Evolutionary conservation across 169 alveolate genomes (phyloP), one percentile per base, ranked within the genome.

Genomic region (Plasmodium gonderi): DNA sequence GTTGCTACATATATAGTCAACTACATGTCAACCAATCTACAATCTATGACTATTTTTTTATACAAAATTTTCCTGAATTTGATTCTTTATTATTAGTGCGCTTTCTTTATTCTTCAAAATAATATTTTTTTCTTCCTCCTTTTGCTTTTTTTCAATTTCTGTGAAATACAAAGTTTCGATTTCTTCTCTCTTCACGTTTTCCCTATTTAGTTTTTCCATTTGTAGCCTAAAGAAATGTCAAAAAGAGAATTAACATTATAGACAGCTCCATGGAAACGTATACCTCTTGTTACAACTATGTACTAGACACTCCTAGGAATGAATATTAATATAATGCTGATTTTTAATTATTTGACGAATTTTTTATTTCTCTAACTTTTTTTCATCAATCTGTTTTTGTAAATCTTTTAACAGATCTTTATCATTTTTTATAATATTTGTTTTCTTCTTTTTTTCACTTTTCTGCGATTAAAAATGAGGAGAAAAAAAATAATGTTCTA

Each of bases 51-150:
- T 76, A 40, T 69, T 44, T 82, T 72, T 49, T 23, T 64, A n/a
- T 83, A 83, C 92, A 60, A 49, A 45, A 83, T 83, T 83, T 69
- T 83, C 92, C 67, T 83, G 83, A 20, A 83, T 83, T 49, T 83
- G 92, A 83, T 83, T 83, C 64, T 72, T 83, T 69, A 83, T 69
- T 44, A 83, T 83, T 20, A 83, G 49, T n/a, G 92, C 92, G 44
- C 92, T 83, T 69, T 83, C 92, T 36, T 83, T 83, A 42, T 83
- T 83, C 77, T 47, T 83, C 65, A 83, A 69, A 47, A 83, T 72
- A 40, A 47, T 51, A 69, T 83, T 83, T 40, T 23, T 72, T 51
- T 83, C 92, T 45, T 45, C 81, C 31, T 83, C 92, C 44, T 83
- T 69, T 72, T 83, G 92, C 44, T 83, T 83, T 36, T 83, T 51